Evolutionary conservation across 1,284 basidiomycete species (phyloP).

Genomic region (Boletus smithii): DNA sequence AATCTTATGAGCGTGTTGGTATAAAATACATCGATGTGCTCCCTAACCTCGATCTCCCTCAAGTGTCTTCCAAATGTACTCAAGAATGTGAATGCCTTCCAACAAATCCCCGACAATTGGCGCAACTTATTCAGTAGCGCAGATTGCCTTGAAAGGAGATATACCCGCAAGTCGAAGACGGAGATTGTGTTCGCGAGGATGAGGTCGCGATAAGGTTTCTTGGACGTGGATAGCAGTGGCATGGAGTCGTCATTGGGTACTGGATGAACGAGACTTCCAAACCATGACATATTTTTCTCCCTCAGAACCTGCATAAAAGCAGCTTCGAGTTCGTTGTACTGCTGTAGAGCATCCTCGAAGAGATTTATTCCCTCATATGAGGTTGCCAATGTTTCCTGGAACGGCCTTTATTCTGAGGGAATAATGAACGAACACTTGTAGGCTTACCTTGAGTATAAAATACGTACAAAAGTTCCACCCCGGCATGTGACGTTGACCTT

Average conservation of each 20-base stretch:
- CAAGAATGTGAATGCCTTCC: slow-evolving; percentile 70
- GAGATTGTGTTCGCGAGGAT: slow-evolving; percentile 90
- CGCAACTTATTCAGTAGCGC: slow-evolving; percentile 72
- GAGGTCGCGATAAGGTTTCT: slow-evolving; percentile 86
- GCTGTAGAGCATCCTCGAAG: slow-evolving; percentile 82
- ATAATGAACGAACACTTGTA: neutral
- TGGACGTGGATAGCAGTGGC: slow-evolving; percentile 74
- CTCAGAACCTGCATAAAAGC: slow-evolving; percentile 76
- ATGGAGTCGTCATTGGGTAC: slow-evolving; percentile 75
- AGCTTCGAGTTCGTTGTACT: slow-evolving; percentile 90
- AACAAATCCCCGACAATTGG: slow-evolving; percentile 63
- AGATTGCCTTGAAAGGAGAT: slow-evolving; percentile 87
- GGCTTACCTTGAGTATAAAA: slow-evolving; percentile 83
- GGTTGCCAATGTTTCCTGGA: slow-evolving; percentile 87
- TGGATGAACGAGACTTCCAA: slow-evolving; percentile 76
- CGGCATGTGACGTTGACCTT: slow-evolving; percentile 81
- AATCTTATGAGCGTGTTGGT: slow-evolving; percentile 16
- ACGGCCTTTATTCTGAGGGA: neutral
- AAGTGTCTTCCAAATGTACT: slow-evolving; percentile 78
- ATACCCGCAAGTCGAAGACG: slow-evolving; percentile 91
- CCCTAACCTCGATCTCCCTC: slow-evolving; percentile 68
- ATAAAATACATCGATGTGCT: neutral
- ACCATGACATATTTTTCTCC: slow-evolving; percentile 88
- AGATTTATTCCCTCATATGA: slow-evolving; percentile 91
- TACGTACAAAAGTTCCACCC: slow-evolving; percentile 98